These are phyloP conservation scores for Torulaspora globosa DNA, from an alignment of 1,139 yeast species.

Conservation along the genomic window DNA sequence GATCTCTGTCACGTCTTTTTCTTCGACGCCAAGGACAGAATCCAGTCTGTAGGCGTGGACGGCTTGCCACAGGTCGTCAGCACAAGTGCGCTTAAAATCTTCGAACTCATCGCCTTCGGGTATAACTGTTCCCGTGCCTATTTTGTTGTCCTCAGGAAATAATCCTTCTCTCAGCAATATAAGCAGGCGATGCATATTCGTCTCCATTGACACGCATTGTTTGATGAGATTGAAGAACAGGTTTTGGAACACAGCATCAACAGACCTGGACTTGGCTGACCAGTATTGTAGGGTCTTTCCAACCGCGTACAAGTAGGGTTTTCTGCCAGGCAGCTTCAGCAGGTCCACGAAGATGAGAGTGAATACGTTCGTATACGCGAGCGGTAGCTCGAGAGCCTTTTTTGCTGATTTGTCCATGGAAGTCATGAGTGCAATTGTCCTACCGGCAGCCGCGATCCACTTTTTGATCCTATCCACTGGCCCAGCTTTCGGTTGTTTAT, in stretches of 20 bases:
- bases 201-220: conserved; percentile 5
- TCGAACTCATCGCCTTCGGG: conserved; percentile 27
- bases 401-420: background rate
- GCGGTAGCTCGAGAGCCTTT: conserved; percentile 8
- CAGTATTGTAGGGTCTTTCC: conserved; percentile 20
- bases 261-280: conserved; percentile 12
- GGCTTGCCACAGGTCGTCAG: conserved; percentile 18
- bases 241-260: conserved; percentile 14
- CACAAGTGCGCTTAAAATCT: conserved; percentile 18
- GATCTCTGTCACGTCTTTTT: conserved; percentile 17
- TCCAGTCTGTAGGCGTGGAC: conserved; percentile 12
- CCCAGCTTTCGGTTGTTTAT: background rate
- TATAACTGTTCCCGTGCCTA: conserved; percentile 27
- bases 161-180: conserved; percentile 19
- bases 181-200: conserved; percentile 6
- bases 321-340: conserved; percentile 20
- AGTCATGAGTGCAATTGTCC: conserved; percentile 2
- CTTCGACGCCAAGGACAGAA: conserved; percentile 16
- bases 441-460: conserved; percentile 2
- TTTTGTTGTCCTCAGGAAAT: conserved; percentile 32
- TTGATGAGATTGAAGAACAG: conserved; percentile 11
- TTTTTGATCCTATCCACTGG: conserved; percentile 2
- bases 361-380: conserved; percentile 21
- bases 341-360: conserved; percentile 24
- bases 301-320: conserved; percentile 27